Base-by-base conservation (phyloP, 208 protist species). In the Acanthamoeba royreba region DNA sequence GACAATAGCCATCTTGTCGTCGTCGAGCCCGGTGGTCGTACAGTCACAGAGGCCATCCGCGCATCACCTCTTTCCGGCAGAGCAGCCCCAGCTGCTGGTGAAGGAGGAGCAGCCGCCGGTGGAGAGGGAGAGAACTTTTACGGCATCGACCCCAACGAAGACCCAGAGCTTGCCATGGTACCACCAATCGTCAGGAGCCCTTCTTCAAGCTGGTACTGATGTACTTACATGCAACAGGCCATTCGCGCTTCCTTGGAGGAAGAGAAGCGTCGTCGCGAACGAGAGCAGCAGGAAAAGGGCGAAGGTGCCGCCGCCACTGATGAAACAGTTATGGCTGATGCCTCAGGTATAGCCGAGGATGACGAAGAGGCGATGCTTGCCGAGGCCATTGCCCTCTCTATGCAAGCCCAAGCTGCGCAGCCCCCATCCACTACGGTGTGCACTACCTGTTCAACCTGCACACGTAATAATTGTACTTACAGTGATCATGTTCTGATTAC, bases 301-400 rank as follows among this genome's bases (percentile, higher is more conserved):
- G 63, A 77, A 22, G 85, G 40, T 15, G 53, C 17, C 5, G 52
- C 46, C 25, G 15, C 85, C 85, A 72, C 85, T 5, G n/a, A 8
- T 19, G 85, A 72, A 38, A 35, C 58, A 22, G 58, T 49, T 7
- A 91, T 61, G 46, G 40, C 45, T 33, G 77, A 55, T 4, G 77
- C 45, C 46, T n/a, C 33, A 25, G 85, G 31, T 13, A 53, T 8
- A 17, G 19, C 69, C 9, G 85, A 91, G 5, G 85, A 63, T 3
- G 85, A 91, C n/a, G 85, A 91, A 43, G 85, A 91, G 52, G 85
- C 85, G 35, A 42, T 91, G 35, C 25, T 91, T 4, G 40, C 46
- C 52, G 40, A 91, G 53, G 85, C 85, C 13, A 91, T 91, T 38
- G 85, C 85, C 43, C 85, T 91, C 49, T 91, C 85, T 53, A 91